Base-by-base conservation (phyloP, 1,284 basidiomycete genomes). In the Porogramme epimiltina region DNA sequence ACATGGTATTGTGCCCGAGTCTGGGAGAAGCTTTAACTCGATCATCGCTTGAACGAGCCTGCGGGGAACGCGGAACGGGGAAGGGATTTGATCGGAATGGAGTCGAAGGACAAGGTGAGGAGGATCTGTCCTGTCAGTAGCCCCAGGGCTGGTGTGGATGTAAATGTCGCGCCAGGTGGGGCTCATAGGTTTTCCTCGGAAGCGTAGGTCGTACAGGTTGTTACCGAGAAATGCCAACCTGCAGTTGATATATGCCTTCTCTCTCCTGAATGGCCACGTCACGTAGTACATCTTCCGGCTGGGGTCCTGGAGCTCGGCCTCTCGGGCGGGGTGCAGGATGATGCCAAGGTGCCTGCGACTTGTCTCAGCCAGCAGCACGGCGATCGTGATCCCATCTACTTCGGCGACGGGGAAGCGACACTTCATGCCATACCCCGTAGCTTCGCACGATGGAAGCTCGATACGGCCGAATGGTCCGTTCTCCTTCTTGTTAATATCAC, bases 91-190 rank as follows among this genome's bases (percentile, higher is more conserved):
- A 43, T 34, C 20, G 43, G 25, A 23, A 2, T 20, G 22, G 2
- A 36, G 28, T 13, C 16, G 34, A 6, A 37, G n/a, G 15, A 25
- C 20, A 18, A 5, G 4, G 3, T 19, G 18, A 2, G 25, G 13
- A 4, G 34, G 18, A 4, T 18, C 24, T 8, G 25, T 9, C 13
- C 36, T 8, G 22, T 23, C 2, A 8, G 9, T 15, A 5, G 38
- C 2, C 16, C 2, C 25, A 13, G 11, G 13, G 37, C 34, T 18
- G 25, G 10, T 20, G 34, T 37, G 33, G n/a, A 47, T 19, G 28
- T 44, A 52, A 25, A 47, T 24, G 36, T 39, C 39, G 22, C 43
- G 42, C 49, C 49, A 51, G 19, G 20, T n/a, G 11, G 37, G 36
- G 4, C n/a, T 24, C 20, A 51, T 34, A 9, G 8, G 38, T 28